These are phyloP conservation scores for Meredithiella fracta DNA, from an alignment of 2,329 filamentous ascomycete genomes.

Conservation along the genomic window DNA sequence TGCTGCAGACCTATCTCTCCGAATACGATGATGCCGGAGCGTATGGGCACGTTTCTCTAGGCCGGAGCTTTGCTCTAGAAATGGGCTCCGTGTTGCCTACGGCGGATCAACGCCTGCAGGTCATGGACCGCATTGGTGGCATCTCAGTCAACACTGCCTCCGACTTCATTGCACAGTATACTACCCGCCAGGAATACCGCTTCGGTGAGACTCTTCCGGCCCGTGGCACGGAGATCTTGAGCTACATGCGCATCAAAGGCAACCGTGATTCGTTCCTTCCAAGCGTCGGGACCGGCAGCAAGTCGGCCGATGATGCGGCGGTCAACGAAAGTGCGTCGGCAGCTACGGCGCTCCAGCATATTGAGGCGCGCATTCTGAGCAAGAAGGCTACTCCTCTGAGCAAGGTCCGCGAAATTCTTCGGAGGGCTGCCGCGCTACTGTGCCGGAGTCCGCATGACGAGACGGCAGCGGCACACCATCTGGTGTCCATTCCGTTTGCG, in stretches of 20 bases:
- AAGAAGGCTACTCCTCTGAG: constrained; percentile 53
- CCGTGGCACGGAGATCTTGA: constrained; percentile 49
- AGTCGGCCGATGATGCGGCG: not conserved
- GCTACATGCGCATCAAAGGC: constrained; percentile 32
- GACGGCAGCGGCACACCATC: constrained; percentile 63
- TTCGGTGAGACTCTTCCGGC: constrained; percentile 63
- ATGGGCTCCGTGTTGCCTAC: constrained; percentile 75
- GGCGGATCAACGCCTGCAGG: constrained; percentile 71
- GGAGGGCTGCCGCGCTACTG: constrained; percentile 70
- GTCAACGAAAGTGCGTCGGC: constrained; percentile 37
- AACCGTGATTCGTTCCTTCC: constrained; percentile 37
- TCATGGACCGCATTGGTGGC: constrained; percentile 59
- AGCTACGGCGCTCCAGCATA: constrained; percentile 49
- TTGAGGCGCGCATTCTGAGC: constrained; percentile 54
- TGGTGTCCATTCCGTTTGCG: constrained; percentile 83
- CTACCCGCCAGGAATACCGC: constrained; percentile 86
- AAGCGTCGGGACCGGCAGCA: constrained; percentile 25
- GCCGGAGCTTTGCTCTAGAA: constrained; percentile 84
- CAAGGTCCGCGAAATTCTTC: constrained; percentile 66
- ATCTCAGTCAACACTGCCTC: constrained; percentile 78
- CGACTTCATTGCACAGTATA: constrained; percentile 94
- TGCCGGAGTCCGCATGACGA: constrained; percentile 63
- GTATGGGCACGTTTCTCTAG: constrained; percentile 82
- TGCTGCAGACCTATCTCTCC: constrained; percentile 90
- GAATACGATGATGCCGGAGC: constrained; percentile 83